phyloP scores from a whole-genome alignment of 2,329 filamentous ascomycete genomes.

The Nectriaceae sp. region DNA sequence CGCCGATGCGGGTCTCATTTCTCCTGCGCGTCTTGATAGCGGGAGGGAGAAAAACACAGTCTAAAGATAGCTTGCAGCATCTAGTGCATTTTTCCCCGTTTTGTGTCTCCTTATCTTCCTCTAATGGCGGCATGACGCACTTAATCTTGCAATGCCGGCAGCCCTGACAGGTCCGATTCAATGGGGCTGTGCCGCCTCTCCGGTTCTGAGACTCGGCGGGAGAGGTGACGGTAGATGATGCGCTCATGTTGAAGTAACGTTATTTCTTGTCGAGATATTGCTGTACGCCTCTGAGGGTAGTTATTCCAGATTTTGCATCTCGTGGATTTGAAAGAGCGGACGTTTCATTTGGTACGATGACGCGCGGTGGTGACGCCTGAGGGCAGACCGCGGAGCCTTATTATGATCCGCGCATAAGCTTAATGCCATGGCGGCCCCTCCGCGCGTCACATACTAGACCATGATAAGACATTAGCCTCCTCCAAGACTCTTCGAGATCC shows the following conservation, averaged over 20 bases:
- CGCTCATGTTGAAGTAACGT: neutral
- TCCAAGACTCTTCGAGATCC: no score
- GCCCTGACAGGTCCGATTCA: neutral
- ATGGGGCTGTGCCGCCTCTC: neutral
- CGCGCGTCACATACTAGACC: no score
- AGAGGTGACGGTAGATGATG: neutral
- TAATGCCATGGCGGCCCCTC: no score
- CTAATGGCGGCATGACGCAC: constrained; percentile 6
- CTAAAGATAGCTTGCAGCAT: constrained; percentile 10
- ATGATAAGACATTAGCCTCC: no score
- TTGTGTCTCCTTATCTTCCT: neutral
- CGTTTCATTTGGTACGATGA: neutral
- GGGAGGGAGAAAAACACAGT: constrained; percentile 11
- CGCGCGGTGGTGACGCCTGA: neutral
- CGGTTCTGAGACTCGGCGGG: neutral
- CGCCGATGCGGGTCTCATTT: constrained; percentile 14
- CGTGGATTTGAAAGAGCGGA: neutral
- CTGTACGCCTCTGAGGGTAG: neutral
- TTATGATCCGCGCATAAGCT: constrained; percentile 1
- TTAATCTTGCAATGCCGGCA: constrained; percentile 9
- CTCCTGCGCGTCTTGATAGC: constrained; percentile 10
- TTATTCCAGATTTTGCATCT: no score
- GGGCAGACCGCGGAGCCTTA: constrained; percentile 1
- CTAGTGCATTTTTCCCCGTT: constrained; percentile 4
- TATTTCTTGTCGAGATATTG: neutral